phyloP scores from a whole-genome alignment of 257 asterid species.

The Solanum lignicaule region DNA sequence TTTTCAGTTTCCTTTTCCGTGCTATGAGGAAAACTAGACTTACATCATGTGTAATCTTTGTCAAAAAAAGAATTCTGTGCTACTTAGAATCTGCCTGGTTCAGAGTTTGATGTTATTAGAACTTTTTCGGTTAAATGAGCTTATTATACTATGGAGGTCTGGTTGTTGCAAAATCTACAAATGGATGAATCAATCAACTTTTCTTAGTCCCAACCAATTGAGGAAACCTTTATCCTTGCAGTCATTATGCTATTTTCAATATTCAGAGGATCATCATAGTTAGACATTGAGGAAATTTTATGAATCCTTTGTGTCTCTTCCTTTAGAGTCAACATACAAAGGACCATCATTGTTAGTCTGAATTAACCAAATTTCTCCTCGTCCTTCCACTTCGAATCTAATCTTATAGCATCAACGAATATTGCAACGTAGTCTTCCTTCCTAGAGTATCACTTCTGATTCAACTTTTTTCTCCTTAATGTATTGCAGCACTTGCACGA shows the following conservation, averaged over 20 bases:
- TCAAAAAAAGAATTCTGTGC: not conserved
- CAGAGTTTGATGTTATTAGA: not conserved
- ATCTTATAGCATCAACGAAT: not conserved
- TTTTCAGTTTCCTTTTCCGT: not conserved
- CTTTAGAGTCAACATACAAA: not conserved
- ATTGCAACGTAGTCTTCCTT: not conserved
- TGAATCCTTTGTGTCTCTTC: not conserved
- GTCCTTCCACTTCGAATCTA: not conserved
- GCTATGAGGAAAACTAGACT: not conserved
- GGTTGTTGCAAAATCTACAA: not conserved
- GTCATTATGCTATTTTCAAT: not conserved
- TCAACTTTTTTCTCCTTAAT: not conserved
- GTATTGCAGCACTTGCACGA: constrained; percentile 76
- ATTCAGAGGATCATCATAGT: not conserved
- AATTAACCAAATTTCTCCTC: not conserved
- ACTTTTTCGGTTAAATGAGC: not conserved
- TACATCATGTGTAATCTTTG: not conserved
- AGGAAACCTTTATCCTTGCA: not conserved
- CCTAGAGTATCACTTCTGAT: not conserved
- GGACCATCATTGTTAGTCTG: not conserved
- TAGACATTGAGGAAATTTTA: not conserved
- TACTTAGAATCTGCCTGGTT: not conserved
- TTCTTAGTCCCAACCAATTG: not conserved
- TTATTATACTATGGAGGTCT: not conserved
- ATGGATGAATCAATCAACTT: not conserved